These are phyloP conservation scores for Tolypocladium tropicale DNA, from an alignment of 2,329 filamentous ascomycete species.

Conservation along the genomic window DNA sequence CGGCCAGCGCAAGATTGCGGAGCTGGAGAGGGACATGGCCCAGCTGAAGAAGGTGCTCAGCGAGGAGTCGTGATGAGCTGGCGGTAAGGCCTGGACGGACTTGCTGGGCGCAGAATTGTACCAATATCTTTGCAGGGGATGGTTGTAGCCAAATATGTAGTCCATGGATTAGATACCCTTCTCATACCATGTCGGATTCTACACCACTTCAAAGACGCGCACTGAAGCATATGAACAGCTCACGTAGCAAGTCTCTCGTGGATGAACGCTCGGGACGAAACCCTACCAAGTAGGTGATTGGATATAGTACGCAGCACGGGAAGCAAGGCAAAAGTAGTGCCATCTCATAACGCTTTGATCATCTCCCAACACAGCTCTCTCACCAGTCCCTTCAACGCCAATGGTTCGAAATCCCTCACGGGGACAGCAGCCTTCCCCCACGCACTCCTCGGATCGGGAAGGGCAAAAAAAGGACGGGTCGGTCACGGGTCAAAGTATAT, in stretches of 20 bases:
- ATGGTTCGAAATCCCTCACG: background rate
- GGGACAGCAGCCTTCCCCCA: background rate
- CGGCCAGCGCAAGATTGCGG: conserved; percentile 66
- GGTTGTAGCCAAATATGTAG: background rate
- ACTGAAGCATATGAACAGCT: background rate
- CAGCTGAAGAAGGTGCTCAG: conserved; percentile 56
- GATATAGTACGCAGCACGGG: background rate
- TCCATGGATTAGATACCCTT: background rate
- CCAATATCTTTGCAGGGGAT: background rate
- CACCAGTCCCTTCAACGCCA: background rate
- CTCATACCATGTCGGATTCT: background rate
- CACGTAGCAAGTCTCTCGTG: background rate
- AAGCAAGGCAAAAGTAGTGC: background rate
- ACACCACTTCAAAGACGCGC: background rate
- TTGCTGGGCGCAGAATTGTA: too few species aligned
- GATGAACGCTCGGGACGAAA: background rate
- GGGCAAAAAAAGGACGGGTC: too few species aligned
- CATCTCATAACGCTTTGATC: background rate
- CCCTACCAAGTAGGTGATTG: background rate
- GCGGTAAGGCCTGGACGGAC: background rate
- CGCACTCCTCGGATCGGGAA: too few species aligned
- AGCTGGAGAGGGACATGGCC: conserved; percentile 62
- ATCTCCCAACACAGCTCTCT: background rate
- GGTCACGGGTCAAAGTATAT: background rate
- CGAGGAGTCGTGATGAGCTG: conserved; percentile 14